Evolutionary conservation across 2,329 filamentous ascomycete genomes (phyloP), one percentile per base, ranked within the genome.

Genomic region (Aspergillus candidus): DNA sequence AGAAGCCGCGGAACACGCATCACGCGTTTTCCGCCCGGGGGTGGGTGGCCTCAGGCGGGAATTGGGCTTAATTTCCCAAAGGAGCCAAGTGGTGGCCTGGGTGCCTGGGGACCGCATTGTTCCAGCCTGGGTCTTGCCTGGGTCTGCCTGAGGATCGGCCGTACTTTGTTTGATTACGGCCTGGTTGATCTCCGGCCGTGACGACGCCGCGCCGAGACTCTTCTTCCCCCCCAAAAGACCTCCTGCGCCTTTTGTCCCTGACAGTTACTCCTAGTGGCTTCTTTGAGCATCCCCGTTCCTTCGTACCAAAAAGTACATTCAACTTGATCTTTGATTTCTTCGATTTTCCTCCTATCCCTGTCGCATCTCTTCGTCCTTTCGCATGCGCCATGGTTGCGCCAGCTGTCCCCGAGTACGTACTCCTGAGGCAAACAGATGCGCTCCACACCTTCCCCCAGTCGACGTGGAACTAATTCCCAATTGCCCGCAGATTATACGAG

Each of bases 401-500:
- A 66, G 83, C 83, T 63, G 82, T 88, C 53, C 84, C 84, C 56
- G 84, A 88, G 84, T 88, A 74, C 60, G 82, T 71, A 38, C 57
- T 40, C 42, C 44, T 40, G 57, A 49, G 41, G 39, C 45, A 46
- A 51, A 53, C 51, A 47, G 39, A 31, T 30, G 17, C 15, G 32
- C 15, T n/a, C 14, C 15, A 4, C 15, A 4, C 4, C 38, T 17
- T 13, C 29, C 29, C 8, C 40, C 32, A 33, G 38, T 47, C 32
- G 31, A 18, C 31, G 14, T 43, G 32, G 43, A 22, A 47, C 54
- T 65, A 37, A 65, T 54, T 30, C 35, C 30, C 38, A 29, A n/a
- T 40, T 43, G 43, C 15, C 12, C 38, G 11, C 43, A 97, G 93
- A 71, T 84, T 98, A 60, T 91, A 90, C 59, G 93, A 98, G 72